Evolutionary conservation across 352 stramenopile genomes (phyloP).

Genomic region (Globisporangium spinosum): DNA sequence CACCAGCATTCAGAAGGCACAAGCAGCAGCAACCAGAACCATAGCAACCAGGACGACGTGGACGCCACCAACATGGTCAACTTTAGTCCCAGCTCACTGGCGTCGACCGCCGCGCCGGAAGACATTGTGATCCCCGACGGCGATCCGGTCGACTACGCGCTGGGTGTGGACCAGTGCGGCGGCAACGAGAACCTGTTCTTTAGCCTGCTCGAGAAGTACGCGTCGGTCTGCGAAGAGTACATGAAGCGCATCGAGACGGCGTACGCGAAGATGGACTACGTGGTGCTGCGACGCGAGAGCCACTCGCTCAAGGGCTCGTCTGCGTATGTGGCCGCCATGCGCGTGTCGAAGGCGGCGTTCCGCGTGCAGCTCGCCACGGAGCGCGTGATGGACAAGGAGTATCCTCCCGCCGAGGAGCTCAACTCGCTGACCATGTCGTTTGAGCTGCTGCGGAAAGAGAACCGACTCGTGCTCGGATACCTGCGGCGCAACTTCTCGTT

Average conservation of each 20-base stretch:
- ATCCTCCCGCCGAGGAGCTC: conserved; percentile 31
- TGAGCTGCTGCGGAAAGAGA: conserved; percentile 67
- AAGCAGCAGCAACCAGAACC: neutral
- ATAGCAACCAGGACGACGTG: conserved; percentile 18
- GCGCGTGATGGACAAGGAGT: conserved; percentile 60
- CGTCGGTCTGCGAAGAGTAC: conserved; percentile 62
- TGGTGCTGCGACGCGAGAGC: conserved; percentile 66
- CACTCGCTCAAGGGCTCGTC: conserved; percentile 88
- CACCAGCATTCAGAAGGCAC: neutral
- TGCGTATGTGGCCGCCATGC: conserved; percentile 78
- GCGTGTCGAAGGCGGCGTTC: conserved; percentile 80
- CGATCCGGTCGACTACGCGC: conserved; percentile 76
- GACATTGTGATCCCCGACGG: conserved; percentile 74
- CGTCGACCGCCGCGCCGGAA: conserved; percentile 44
- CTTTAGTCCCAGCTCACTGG: conserved; percentile 40
- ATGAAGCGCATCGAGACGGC: conserved; percentile 72
- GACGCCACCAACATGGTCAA: conserved; percentile 25
- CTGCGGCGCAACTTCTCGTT: conserved; percentile 84
- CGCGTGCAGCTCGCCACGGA: conserved; percentile 74
- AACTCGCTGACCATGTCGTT: conserved; percentile 40
- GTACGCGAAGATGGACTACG: conserved; percentile 47
- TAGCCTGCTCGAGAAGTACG: conserved; percentile 79
- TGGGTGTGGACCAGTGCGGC: conserved; percentile 79
- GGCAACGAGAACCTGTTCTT: conserved; percentile 82
- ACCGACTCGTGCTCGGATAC: conserved; percentile 72